These are phyloP conservation scores for Bacidia rubella DNA, from an alignment of 495 filamentous ascomycete species.

Conservation along the genomic window DNA sequence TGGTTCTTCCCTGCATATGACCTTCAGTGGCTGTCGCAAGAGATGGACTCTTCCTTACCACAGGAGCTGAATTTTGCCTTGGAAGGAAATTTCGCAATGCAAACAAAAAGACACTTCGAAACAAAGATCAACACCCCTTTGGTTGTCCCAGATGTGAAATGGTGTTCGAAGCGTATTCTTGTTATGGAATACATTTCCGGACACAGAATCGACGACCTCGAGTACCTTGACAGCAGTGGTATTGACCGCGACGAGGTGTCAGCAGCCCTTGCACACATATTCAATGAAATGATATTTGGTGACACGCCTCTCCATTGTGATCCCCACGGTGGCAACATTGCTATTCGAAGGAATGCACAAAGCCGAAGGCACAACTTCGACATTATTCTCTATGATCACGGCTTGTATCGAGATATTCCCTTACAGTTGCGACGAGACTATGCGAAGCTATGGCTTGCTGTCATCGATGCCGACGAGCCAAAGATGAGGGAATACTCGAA, in stretches of 20 bases:
- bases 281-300: slow-evolving; percentile 99
- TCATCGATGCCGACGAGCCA: slow-evolving; percentile 73
- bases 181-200: slow-evolving; percentile 94
- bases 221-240: slow-evolving; percentile 66
- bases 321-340: slow-evolving; percentile 94
- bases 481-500: slow-evolving; percentile 78
- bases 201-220: slow-evolving; percentile 76
- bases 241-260: slow-evolving; percentile 96
- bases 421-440: slow-evolving; percentile 65
- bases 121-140: slow-evolving; percentile 56
- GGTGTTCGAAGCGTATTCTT: slow-evolving; percentile 76
- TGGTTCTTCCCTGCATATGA: slow-evolving; percentile 96
- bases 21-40: slow-evolving; percentile 83
- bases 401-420: slow-evolving; percentile 88
- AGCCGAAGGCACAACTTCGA: slow-evolving; percentile 65
- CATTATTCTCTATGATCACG: slow-evolving; percentile 85
- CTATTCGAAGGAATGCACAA: slow-evolving; percentile 60
- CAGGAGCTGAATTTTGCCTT: slow-evolving; percentile 80
- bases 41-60: slow-evolving; percentile 84
- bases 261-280: slow-evolving; percentile 77
- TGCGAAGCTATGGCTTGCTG: slow-evolving; percentile 93
- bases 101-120: slow-evolving; percentile 66
- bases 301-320: slow-evolving; percentile 91
- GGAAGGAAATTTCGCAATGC: slow-evolving; percentile 76
- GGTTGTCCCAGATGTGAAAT: slow-evolving; percentile 80